Evolutionary conservation across 73 alveolate species (phyloP).

Genomic region (Loxodes magnus): DNA sequence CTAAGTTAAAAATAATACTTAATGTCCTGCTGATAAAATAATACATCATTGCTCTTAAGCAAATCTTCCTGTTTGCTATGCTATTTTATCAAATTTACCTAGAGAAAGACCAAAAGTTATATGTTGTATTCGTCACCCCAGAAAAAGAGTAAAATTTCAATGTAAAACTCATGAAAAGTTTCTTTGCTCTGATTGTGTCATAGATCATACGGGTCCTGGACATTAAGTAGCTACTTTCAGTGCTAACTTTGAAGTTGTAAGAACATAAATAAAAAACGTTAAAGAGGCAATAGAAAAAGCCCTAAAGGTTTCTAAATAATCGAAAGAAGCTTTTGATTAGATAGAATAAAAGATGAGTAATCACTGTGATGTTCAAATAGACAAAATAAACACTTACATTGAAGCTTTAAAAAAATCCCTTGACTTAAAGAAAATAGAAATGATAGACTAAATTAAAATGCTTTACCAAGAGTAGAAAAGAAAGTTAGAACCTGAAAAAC

Average conservation of each 20-base stretch:
- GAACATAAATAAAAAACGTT: conserved; percentile 15
- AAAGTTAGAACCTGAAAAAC: not conserved
- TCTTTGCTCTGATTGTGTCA: conserved; percentile 44
- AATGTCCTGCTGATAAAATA: conserved; percentile 36
- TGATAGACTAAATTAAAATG: not conserved
- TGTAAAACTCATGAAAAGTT: conserved; percentile 27
- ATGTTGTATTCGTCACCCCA: conserved; percentile 23
- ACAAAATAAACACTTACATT: not conserved
- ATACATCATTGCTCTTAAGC: conserved; percentile 12
- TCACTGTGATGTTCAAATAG: not conserved
- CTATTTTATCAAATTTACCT: conserved; percentile 41
- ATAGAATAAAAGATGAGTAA: conserved; percentile 21
- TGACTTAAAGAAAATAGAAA: not conserved
- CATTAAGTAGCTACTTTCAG: conserved; percentile 32
- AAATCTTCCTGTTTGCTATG: conserved; percentile 31
- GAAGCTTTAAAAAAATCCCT: not conserved
- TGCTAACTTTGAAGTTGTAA: conserved; percentile 12
- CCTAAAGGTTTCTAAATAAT: conserved; percentile 1
- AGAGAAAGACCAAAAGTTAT: conserved; percentile 2
- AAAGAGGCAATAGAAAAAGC: conserved; percentile 1
- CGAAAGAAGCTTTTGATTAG: conserved; percentile 9
- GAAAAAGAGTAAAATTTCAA: conserved; percentile 25
- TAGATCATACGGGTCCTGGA: conserved; percentile 31
- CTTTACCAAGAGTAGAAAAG: not conserved
- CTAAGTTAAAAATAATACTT: conserved; percentile 3